Evolutionary conservation across 2,329 filamentous ascomycete genomes (phyloP), one percentile per base, ranked within the genome.

Genomic region (Colletotrichum gigasporum): DNA sequence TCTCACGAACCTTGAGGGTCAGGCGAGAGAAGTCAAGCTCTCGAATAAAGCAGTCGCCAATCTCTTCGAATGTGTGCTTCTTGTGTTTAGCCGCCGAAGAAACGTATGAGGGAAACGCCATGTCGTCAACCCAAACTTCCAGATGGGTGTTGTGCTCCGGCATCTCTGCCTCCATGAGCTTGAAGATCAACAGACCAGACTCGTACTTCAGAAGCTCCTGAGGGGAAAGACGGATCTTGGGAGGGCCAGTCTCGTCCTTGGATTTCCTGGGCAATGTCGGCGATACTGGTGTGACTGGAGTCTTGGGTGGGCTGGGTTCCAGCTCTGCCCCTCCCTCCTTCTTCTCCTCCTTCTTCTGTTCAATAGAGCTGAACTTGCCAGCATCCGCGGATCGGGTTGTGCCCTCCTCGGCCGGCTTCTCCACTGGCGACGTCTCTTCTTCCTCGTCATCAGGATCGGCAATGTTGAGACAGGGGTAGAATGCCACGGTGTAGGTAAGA

Each of bases 21-120:
- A 99, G 88, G 69, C 91, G 92, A 3, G 96, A 99, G 71, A 97
- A 94, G 68, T 99, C 96, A n/a, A 99, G 85, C 77, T 99, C 96
- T 66, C 96, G 93, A 65, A 99, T 92, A 78, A 99, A 94, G 56
- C 94, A 96, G 78, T 99, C 96, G 50, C 95, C 94, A 72, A 94
- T 94, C 78, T 99, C 96, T 70, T 96, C 92, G 76, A 98, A 93
- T 54, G 87, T 91, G 73, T 90, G 86, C 10, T 84, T 81, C 70
- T 85, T 90, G 39, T 84, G 86, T 72, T 87, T 90, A 30, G 94
- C 90, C 68, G 89, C 93, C 1, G 91, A 89, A 10, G 94, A 96
- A 2, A 87, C 85, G 75, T 97, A 98, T 1, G 94, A 91, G 0
- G 96, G 91, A 80, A 96, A 98, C 30, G 93, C 87, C 86, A 96